phyloP scores from a whole-genome alignment of 306 rosid genomes.

The Ziziphus jujuba region DNA sequence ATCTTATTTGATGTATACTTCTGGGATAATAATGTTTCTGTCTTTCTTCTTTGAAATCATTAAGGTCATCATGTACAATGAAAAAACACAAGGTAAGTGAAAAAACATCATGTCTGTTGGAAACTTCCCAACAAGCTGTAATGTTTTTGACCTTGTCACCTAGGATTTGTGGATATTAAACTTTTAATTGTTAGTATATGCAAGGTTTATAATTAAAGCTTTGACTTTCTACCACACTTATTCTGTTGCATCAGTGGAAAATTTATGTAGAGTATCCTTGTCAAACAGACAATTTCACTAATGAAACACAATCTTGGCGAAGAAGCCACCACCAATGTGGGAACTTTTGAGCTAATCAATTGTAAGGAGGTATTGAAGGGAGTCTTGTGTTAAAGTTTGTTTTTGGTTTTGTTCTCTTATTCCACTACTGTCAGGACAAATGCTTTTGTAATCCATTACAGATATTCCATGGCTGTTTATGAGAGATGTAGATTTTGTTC shows the following conservation, averaged over 20 bases:
- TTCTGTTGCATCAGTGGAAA: constrained; percentile 22
- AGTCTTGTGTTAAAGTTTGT: constrained; percentile 12
- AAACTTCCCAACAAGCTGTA: background rate
- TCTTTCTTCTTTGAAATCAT: too few relatives aligned
- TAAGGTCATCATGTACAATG: too few relatives aligned
- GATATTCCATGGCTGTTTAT: background rate
- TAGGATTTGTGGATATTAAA: constrained; percentile 8
- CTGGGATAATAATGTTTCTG: too few relatives aligned
- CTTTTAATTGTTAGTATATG: background rate
- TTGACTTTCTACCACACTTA: background rate
- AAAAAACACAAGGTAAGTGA: too few relatives aligned
- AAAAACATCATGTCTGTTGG: background rate
- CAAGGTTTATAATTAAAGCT: constrained; percentile 6
- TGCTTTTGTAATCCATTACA: constrained; percentile 7
- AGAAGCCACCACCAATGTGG: constrained; percentile 42
- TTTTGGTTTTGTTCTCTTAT: constrained; percentile 24
- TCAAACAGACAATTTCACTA: constrained; percentile 41
- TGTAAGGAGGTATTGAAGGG: constrained; percentile 48
- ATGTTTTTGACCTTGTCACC: constrained; percentile 4
- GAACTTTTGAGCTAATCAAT: constrained; percentile 53
- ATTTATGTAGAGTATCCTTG: constrained; percentile 29
- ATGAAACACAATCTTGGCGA: constrained; percentile 42
- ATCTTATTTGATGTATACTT: too few relatives aligned
- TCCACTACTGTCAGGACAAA: constrained; percentile 7
- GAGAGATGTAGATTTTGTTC: constrained; percentile 8